Percentiles rank a stretch among this genome's conserved stretches.
phyloP scores from a whole-genome alignment of 2,329 filamentous ascomycete genomes.

The Coniella vitis region DNA sequence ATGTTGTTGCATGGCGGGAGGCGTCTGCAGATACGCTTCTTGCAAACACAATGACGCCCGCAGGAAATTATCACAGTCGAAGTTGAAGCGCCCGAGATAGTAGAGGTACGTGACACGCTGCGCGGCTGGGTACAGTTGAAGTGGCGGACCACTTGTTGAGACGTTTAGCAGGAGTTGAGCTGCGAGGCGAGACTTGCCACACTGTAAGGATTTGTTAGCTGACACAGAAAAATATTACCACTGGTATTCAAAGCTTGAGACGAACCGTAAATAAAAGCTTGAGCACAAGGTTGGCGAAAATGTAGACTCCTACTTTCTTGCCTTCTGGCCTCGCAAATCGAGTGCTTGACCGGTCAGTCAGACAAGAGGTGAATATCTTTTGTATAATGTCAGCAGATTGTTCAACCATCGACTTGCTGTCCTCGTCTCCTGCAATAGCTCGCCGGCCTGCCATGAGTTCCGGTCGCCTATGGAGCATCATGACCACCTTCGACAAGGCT shows the following conservation, averaged over 20 bases:
- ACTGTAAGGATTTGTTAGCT: slow-evolving; percentile 36
- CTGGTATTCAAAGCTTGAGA: slow-evolving; percentile 4
- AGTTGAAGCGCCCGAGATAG: slow-evolving; percentile 85
- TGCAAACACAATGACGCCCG: slow-evolving; percentile 70
- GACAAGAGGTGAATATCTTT: slow-evolving; percentile 82
- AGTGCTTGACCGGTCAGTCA: slow-evolving; percentile 70
- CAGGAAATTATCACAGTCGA: slow-evolving; percentile 76
- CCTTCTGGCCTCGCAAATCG: slow-evolving; percentile 66
- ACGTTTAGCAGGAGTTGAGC: slow-evolving; percentile 89
- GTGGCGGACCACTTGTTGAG: slow-evolving; percentile 70
- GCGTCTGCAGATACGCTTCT: slow-evolving; percentile 69
- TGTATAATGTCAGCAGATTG: slow-evolving; percentile 83
- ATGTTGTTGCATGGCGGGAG: slow-evolving; percentile 58
- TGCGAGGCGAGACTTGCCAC: slow-evolving; percentile 73
- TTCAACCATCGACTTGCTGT: slow-evolving; percentile 75
- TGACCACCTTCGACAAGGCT: slow-evolving; percentile 73
- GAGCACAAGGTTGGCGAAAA: slow-evolving; percentile 83
- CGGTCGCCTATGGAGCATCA: slow-evolving; percentile 74
- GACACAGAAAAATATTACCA: slow-evolving; percentile 1
- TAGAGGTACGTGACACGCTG: slow-evolving; percentile 91
- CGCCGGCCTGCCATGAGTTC: slow-evolving; percentile 64
- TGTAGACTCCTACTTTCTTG: slow-evolving; percentile 82
- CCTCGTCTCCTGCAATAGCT: slow-evolving; percentile 53
- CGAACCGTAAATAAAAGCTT: slow-evolving; percentile 77
- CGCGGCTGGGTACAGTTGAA: slow-evolving; percentile 74